Evolutionary conservation across 257 asterid species (phyloP).

Genomic region (Solanum verrucosum): DNA sequence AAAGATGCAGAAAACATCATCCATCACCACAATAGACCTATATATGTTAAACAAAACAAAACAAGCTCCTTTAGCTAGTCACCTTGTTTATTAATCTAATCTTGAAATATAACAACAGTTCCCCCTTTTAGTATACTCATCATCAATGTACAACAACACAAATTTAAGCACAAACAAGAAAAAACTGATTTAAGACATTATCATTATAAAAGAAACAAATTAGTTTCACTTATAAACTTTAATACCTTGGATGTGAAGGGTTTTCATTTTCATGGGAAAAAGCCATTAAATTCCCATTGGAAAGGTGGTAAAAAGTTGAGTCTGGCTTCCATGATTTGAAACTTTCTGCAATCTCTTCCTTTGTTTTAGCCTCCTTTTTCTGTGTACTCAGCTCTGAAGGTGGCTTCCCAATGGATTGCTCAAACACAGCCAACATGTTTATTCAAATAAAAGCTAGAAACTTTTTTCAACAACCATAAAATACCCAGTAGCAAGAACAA

Average conservation of each 20-base stretch:
- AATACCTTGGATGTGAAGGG: constrained; percentile 45
- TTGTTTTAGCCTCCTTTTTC: constrained; percentile 18
- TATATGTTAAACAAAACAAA: not conserved
- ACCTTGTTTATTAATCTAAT: not conserved
- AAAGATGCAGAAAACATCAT: constrained; percentile 62
- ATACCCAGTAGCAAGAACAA: not conserved
- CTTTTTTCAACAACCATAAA: not conserved
- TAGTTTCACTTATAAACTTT: not conserved
- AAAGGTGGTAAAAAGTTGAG: constrained; percentile 38
- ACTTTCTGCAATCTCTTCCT: constrained; percentile 32
- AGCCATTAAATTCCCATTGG: constrained; percentile 50
- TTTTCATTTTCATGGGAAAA: constrained; percentile 39
- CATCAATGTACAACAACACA: not conserved
- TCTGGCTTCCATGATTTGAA: constrained; percentile 47
- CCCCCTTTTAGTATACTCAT: not conserved
- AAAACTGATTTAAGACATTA: not conserved
- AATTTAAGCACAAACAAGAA: not conserved
- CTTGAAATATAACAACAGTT: not conserved
- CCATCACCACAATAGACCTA: constrained; percentile 57
- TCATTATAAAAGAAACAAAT: not conserved
- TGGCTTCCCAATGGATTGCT: constrained; percentile 29
- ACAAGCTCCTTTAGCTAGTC: not conserved
- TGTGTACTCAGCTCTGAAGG: constrained; percentile 34
- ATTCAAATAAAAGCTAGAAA: not conserved
- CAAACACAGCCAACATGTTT: constrained; percentile 51